Evolutionary conservation across 768 basidiomycete species (phyloP).

Genomic region (Trametes punicea): DNA sequence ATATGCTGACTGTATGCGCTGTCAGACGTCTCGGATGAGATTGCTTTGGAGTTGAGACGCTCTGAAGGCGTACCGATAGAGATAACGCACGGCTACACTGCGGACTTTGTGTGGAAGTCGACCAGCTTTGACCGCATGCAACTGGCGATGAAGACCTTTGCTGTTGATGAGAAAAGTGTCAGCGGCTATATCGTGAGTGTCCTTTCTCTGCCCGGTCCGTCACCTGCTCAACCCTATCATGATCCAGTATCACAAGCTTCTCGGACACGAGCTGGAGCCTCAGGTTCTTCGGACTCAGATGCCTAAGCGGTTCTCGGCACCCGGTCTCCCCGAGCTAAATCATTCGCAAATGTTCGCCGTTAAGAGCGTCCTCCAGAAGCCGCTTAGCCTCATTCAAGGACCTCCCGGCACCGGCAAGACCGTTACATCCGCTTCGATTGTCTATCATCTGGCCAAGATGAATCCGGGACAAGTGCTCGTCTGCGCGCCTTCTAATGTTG

Average conservation of each 20-base stretch:
- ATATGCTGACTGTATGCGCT: not conserved
- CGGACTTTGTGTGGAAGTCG: slow-evolving; percentile 99
- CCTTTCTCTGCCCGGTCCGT: not conserved
- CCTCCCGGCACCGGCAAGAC: slow-evolving; percentile 99
- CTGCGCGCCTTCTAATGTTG: slow-evolving; percentile 98
- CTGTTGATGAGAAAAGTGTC: slow-evolving; percentile 98
- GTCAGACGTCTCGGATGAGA: slow-evolving; percentile 95
- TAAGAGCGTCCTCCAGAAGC: slow-evolving; percentile 98
- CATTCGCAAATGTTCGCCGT: slow-evolving; percentile 99
- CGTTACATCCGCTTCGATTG: slow-evolving; percentile 97
- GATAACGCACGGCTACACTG: slow-evolving; percentile 90
- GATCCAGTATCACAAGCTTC: slow-evolving; percentile 90
- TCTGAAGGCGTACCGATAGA: slow-evolving; percentile 94
- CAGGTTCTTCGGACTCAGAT: slow-evolving; percentile 88
- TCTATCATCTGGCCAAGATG: slow-evolving; percentile 99
- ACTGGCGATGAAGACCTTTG: slow-evolving; percentile 99
- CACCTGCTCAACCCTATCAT: not conserved
- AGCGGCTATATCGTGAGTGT: slow-evolving; percentile 77
- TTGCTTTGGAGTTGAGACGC: slow-evolving; percentile 86
- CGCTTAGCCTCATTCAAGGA: slow-evolving; percentile 95
- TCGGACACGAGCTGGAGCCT: slow-evolving; percentile 96
- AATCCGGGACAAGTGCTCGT: slow-evolving; percentile 99
- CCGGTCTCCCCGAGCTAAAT: slow-evolving; percentile 95
- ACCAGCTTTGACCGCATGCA: slow-evolving; percentile 99
- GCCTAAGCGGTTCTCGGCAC: slow-evolving; percentile 97